Evolutionary conservation across 805 yeast genomes (phyloP), one percentile per base, ranked within the genome.

Genomic region (Kodamaea laetipori): DNA sequence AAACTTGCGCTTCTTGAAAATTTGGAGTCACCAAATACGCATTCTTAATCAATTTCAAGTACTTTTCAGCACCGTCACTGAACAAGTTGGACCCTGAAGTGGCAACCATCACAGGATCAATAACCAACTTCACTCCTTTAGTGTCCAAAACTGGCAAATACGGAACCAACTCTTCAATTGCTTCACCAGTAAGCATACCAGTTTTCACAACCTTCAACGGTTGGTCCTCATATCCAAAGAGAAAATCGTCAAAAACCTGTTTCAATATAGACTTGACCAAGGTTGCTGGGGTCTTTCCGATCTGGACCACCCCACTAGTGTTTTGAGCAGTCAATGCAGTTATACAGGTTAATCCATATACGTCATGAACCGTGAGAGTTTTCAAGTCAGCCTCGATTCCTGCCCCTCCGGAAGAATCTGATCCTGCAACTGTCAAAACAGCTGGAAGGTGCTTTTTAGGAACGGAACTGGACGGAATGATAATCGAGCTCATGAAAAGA

Each of bases 381-480:
- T 89, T 89, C 28, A 88, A 58, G 58, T 88, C 96, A 0, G 96
- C 96, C 60, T 88, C 96, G 39, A 88, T 81, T 2, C 96, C 96
- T 2, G 96, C 96, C 3, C 96, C 96, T 2, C 96, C 96, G 8
- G 92, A 83, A 34, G 82, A 77, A 58, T 88, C 96, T 0, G 92
- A 83, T 0, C 95, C 95, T 1, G 89, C 89, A 34, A 71, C 57
- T 0, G 74, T 68, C 17, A 60, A 46, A 18, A 57, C 63, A 4
- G 57, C 57, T 2, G 57, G 58, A 23, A 45, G 38, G 7, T 30
- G 12, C 6, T 4, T 37, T 4, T 23, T 7, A 5, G 25, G 13
- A 7, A 13, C 17, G 15, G 15, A 6, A 15, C 27, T 35, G 11
- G 18, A 4, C 10, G 28, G 27, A 19, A 37, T 25, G 6, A 10